Evolutionary conservation across 768 basidiomycete genomes (phyloP), one percentile per base, ranked within the genome.

Genomic region (Lactarius akahatsu): DNA sequence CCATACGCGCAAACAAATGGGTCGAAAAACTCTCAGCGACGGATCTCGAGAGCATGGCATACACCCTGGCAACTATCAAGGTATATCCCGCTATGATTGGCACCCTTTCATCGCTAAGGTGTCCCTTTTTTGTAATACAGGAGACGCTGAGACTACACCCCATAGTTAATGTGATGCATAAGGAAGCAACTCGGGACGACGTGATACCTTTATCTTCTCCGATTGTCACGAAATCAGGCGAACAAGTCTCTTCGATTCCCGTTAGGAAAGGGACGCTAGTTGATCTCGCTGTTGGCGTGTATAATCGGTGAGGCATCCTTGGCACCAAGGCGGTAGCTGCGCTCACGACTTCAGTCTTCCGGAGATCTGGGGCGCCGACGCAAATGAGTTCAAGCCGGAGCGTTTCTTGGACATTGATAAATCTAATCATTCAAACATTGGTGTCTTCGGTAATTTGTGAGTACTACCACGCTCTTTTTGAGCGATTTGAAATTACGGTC

Each of bases 201-300:
- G 66, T 71, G 3, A 61, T 72, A 15, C 72, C 72, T 11, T 66
- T 73, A 11, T 60, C 69, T 0, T 60, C 56, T n/a, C 64, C 64
- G 2, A 57, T 61, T n/a, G 57, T 34, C 5, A 36, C 54, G 16
- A 61, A 57, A 32, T 61, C 54, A 2, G 59, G 64, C 11, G 18
- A 61, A 34, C 7, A 56, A 23, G 23, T 65, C 36, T 23, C 64
- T 16, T 50, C 50, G 2, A 65, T 65, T 55, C 64, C 52, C 8
- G 26, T 65, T 5, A 47, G 11, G 54, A 57, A 61, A 55, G 59
- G 64, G 18, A 60, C 58, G n/a, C 38, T 34, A 15, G 30, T 57
- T 32, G 59, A 65, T 15, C 34, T 65, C 20, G n/a, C 54, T 18
- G n/a, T 54, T 61, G 41, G 15, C 10, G 59, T 40, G 26, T 65